Base-by-base conservation (phyloP, 2,329 filamentous ascomycete species). In the Trichoderma harzianum region DNA sequence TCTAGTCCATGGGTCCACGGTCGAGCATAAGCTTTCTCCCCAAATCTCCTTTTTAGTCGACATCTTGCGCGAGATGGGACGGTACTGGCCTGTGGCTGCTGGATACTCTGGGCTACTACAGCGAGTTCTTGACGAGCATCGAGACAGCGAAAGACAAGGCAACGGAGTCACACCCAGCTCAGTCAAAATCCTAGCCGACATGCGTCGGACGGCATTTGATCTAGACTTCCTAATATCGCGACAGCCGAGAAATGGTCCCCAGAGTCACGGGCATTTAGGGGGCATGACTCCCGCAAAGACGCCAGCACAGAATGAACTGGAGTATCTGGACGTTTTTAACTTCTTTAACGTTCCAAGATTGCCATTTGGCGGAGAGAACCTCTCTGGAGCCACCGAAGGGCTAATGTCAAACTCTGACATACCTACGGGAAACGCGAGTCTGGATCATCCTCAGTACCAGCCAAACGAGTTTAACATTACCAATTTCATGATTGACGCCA, bases 341-440 rank as follows among this genome's bases (percentile, higher is more conserved):
- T 97, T 97, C 79, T 98, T 97, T 85, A 97, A 97, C 78, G 90
- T 97, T 70, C 95, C 95, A 1, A 86, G 94, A 21, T 83, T 97
- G 28, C 87, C 88, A 0, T 81, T 87, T 26, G 83, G 83, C 34
- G 81, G 82, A 12, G 83, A 84, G 67, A 78, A 77, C 39, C 76
- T 77, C 24, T 72, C 72, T 1, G 76, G 74, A 7, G 71, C 30
- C 21, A 75, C 69, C 12, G 75, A 73, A 30, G 70, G 74, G 53
- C 73, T 74, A 60, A 72, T 67, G 65, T 72, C 67, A 34, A 75
- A 75, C n/a, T 73, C 75, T n/a, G 77, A 76, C 5, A 76, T 79
- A 73, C 75, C 79, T 14, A 74, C 78, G 32, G 76, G 71, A 69
- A 81, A 79, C 53, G 75, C 76, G 34, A 75, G 76, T 43, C 53